Base-by-base conservation (phyloP, 257 asterid species). In the Rauvolfia tetraphylla region DNA sequence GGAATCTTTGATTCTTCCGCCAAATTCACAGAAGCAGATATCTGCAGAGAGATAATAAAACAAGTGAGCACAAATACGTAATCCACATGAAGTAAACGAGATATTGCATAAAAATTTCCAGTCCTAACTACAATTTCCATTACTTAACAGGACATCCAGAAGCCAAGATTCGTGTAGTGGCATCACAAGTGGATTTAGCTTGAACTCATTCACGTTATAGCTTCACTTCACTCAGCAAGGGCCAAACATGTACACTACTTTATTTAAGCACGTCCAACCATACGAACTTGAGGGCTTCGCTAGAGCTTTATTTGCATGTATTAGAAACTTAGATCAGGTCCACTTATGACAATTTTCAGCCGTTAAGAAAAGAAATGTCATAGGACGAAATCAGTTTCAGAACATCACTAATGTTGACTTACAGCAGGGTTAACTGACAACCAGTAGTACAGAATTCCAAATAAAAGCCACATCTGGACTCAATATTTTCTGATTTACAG, bases 1-100 rank as follows among this genome's bases (percentile, higher is more conserved):
- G 84, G 87, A 67, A 57, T 38, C 76, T 57, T 70, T 0, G 79
- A 63, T 27, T 69, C 73, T 57, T 83, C 84, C 3, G 74, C 58
- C 80, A 80, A 53, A 75, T 83, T 83, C 77, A 83, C 51, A 48
- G 87, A 75, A 10, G 84, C 86, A 53, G 74, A 80, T 14, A 83
- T 29, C 86, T 83, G 81, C 13, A 6, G 36, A 53, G 56, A 49
- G 20, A 51, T 38, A 58, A 39, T n/a, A 36, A 27, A 75, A 58
- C 25, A 31, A 29, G 41, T 11, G 17, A 20, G 13, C 73, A 72
- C 1, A 1, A 33, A 57, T 5, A 13, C 62, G 10, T 9, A 41
- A 8, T 59, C 3, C 2, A 5, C 4, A 36, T 22, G 3, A 68
- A 15, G 14, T 23, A 5, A 65, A n/a, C 54, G 10, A 53, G 23